A percentile compares a stretch with the other conserved stretches of the same genome.
phyloP scores from a whole-genome alignment of 2,329 filamentous ascomycete genomes.

The Beauveria australis region DNA sequence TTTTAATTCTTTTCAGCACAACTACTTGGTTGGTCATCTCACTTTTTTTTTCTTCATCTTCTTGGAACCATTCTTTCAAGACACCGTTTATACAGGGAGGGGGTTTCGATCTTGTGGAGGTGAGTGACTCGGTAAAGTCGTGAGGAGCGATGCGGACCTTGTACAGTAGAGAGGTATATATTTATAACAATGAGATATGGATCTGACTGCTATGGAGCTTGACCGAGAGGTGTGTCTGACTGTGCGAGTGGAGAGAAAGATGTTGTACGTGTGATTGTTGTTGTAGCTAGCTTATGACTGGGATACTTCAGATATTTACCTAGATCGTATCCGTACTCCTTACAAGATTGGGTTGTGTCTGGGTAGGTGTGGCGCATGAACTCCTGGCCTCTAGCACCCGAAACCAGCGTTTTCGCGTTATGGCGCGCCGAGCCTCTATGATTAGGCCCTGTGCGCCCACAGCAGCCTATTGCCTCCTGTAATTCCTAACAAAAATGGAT shows the following conservation, averaged over 20 bases:
- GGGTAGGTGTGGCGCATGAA: background rate
- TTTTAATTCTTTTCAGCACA: background rate
- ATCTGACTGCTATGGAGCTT: background rate
- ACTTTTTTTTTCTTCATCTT: background rate
- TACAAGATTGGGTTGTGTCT: too few species aligned
- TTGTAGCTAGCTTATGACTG: too few species aligned
- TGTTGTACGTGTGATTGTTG: too few species aligned
- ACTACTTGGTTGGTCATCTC: background rate
- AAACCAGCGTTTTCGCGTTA: background rate
- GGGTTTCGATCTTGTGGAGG: background rate
- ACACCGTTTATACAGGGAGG: background rate
- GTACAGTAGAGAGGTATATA: slow-evolving; percentile 2
- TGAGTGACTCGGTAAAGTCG: background rate
- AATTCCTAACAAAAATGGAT: too few species aligned
- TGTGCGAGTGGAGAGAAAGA: too few species aligned
- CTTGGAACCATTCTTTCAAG: background rate
- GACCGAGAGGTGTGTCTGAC: too few species aligned
- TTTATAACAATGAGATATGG: background rate
- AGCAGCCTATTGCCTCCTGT: background rate
- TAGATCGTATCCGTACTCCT: too few species aligned
- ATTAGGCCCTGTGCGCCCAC: too few species aligned
- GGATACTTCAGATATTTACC: too few species aligned
- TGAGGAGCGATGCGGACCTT: background rate
- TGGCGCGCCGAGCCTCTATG: background rate
- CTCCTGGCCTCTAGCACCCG: background rate